These are phyloP conservation scores for Phytophthora ramorum DNA, from an alignment of 352 stramenopile genomes.

Conservation along the genomic window DNA sequence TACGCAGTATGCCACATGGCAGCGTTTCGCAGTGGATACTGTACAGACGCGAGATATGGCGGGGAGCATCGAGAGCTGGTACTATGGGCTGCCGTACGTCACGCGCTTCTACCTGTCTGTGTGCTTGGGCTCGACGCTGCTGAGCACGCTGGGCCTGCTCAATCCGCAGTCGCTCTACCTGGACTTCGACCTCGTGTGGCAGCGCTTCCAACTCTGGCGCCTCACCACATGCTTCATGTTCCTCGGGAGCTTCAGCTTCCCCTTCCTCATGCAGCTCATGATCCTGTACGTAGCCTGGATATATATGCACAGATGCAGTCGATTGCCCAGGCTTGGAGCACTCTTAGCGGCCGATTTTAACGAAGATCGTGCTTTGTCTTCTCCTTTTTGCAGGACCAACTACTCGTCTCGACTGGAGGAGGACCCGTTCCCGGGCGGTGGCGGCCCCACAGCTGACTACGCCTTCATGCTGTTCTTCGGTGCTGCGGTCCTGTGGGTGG, in stretches of 20 bases:
- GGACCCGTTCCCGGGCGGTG: conserved; percentile 84
- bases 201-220: conserved; percentile 90
- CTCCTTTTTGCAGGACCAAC: conserved; percentile 55
- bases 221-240: conserved; percentile 91
- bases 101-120: conserved; percentile 88
- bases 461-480: conserved; percentile 92
- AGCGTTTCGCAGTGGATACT: conserved; percentile 2
- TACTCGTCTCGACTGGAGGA: conserved; percentile 87
- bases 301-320: background rate
- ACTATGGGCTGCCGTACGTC: conserved; percentile 85
- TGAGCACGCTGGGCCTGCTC: conserved; percentile 81
- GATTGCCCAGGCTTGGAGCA: background rate
- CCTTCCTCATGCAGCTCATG: conserved; percentile 92
- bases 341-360: background rate
- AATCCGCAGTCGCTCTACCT: conserved; percentile 87
- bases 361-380: conserved; percentile 1
- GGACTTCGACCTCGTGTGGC: conserved; percentile 87
- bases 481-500: conserved; percentile 76
- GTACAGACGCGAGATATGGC: conserved; percentile 45
- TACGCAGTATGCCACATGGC: conserved; percentile 9
- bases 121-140: conserved; percentile 83
- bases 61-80: conserved; percentile 84
- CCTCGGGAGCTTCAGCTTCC: conserved; percentile 88
- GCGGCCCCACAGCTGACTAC: conserved; percentile 86
- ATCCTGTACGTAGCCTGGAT: conserved; percentile 66